Percentiles rank a stretch among this genome's conserved stretches.
phyloP scores from a whole-genome alignment of 768 basidiomycete genomes.

The Lactarius quietus region DNA sequence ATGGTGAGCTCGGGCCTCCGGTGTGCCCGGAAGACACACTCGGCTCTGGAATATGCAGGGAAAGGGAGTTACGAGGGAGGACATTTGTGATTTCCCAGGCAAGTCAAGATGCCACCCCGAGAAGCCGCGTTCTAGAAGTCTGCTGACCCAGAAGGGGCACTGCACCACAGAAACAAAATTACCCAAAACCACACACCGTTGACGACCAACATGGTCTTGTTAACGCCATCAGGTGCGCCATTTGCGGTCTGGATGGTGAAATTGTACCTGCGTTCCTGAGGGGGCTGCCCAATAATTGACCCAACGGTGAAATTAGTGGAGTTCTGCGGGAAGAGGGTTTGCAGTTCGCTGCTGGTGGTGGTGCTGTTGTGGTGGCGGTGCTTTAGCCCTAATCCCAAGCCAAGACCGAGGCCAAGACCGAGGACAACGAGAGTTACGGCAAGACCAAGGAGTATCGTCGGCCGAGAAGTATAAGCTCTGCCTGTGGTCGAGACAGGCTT shows the following conservation, averaged over 20 bases:
- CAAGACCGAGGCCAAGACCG: constrained; percentile 30
- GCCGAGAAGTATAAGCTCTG: background rate
- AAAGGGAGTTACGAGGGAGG: background rate
- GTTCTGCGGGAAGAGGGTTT: constrained; percentile 1
- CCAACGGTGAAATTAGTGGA: constrained; percentile 23
- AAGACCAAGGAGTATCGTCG: background rate
- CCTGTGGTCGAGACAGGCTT: background rate
- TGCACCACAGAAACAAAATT: background rate
- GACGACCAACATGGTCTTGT: constrained; percentile 44
- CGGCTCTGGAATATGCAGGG: background rate
- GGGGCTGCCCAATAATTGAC: constrained; percentile 23
- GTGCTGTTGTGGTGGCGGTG: constrained; percentile 11
- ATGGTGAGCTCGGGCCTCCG: background rate
- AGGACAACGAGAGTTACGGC: constrained; percentile 11
- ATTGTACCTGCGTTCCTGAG: constrained; percentile 42
- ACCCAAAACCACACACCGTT: constrained; percentile 35
- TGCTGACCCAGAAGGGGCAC: background rate
- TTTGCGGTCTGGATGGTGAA: constrained; percentile 41
- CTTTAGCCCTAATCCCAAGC: constrained; percentile 27
- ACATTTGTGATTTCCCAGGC: background rate
- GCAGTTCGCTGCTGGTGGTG: background rate
- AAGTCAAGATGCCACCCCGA: background rate
- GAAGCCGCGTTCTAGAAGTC: background rate
- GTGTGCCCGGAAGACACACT: background rate
- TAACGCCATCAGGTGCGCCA: constrained; percentile 42